Base-by-base conservation (phyloP, 306 rosid genomes). In the Abrus pulchellus region DNA sequence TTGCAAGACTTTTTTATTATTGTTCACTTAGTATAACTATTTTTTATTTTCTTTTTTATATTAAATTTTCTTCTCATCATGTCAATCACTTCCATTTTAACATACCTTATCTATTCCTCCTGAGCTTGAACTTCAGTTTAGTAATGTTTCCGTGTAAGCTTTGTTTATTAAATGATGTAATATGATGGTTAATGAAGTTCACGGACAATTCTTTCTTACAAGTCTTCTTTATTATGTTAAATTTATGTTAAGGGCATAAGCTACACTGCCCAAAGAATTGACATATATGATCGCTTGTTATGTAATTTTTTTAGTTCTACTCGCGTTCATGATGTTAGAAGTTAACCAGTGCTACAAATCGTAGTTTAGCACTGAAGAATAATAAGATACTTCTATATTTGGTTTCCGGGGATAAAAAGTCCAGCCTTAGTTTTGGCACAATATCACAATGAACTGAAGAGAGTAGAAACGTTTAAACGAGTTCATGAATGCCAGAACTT, bases 1-100 rank as follows among this genome's bases (percentile, higher is more conserved):
- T 92, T 92, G 97, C 95, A 92, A 88, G 97, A 5, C 97, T 90
- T 90, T 85, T 49, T 41, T 0, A 0, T 3, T 32, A 3, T 52
- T 76, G 0, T 8, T 5, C 0, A 0, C 0, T 4, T 1, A 1
- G 7, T 1, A 1, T 11, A 0, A 0, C 2, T 0, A 0, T 0
- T 0, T 0, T 49, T 0, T 6, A 1, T 20, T 29, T 1, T 6
- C 0, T 75, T 8, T 5, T 1, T 27, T 0, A 0, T 0, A 9
- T 0, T 0, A 0, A 0, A 12, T 9, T 56, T 1, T 5, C 0
- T 13, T 1, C 0, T 77, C 52, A 60, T 13, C 48, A 13, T 53
- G 74, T 61, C 65, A 68, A 50, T 4, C 13, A 38, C 72, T 88
- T 60, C 44, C 86, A 69, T 2, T 6, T 20, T 80, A 0, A 6